Base-by-base conservation (phyloP, 768 basidiomycete species). In the Xerocomellus chrysenteron region DNA sequence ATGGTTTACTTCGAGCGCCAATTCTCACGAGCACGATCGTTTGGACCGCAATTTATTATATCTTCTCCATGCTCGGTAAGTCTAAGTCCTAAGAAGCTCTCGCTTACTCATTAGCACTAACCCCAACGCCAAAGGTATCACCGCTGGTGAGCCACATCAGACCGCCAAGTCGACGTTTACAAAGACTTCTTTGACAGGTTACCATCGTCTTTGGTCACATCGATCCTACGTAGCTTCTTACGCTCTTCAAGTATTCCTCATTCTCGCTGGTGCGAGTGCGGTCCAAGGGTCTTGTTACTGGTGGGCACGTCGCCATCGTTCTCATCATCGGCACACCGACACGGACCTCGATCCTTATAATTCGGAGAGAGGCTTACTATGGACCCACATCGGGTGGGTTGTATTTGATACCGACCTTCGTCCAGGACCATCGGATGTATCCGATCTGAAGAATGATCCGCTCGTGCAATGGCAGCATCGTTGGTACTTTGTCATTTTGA, bases 381-480 rank as follows among this genome's bases (percentile, higher is more conserved):
- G 86, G 86, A 85, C 90, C 1, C 90, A 92, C 72, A 74, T 90
- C 43, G 87, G 87, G n/a, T 89, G 91, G 91, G 87, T 91, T 79
- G 65, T 94, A 58, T 81, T 92, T 72, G 88, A 89, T 67, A 84
- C 89, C 28, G 76, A 82, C 50, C 76, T 88, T 45, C 83, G 78
- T 55, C 81, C 88, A n/a, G 91, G 91, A 3, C 75, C 80, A 28
- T 83, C 83, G 28, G 90, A 92, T 66, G 73, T 85, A 28, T 86
- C 87, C 4, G 91, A 94, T 74, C 73, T 94, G 32, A 78, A 80
- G 37, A 80, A 82, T 19, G 86, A 90, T 73, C 71, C 77, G 42
- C 80, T 92, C 45, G 79, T 94, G 43, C 82, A 83, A 62, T 91
- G 84, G 83, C 90, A 92, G 65, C 91, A 94, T 73, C 78, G 78